Evolutionary conservation across 257 asterid genomes (phyloP).

Genomic region (Dorcoceras hygrometricum): DNA sequence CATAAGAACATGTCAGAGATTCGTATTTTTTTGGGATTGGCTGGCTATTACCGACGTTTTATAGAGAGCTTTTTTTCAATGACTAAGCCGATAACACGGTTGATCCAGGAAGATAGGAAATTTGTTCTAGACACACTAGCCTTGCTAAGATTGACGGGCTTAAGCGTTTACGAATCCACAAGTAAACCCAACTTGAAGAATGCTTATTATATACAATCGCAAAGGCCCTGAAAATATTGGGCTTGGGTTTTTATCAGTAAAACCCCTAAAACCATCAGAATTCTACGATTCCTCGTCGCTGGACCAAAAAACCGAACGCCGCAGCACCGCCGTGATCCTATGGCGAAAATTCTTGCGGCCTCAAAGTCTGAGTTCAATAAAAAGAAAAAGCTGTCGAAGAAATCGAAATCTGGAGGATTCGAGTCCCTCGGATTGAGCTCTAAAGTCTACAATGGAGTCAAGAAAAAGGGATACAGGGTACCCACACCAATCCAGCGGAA

Average conservation of each 20-base stretch:
- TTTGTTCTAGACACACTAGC: too few species aligned
- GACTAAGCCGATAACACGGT: too few species aligned
- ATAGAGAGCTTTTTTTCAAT: too few species aligned
- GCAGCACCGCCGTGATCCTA: constrained; percentile 1
- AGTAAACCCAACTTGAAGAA: background rate
- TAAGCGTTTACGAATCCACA: too few species aligned
- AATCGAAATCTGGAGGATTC: constrained; percentile 87
- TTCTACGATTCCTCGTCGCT: background rate
- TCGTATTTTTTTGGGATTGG: too few species aligned
- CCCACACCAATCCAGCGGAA: constrained; percentile 96
- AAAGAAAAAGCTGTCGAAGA: constrained; percentile 52
- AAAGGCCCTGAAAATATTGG: background rate
- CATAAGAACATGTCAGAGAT: too few species aligned
- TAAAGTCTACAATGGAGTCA: constrained; percentile 66
- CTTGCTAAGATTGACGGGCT: background rate
- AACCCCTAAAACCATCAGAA: background rate
- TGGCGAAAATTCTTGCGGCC: constrained; percentile 45
- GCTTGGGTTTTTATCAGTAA: background rate
- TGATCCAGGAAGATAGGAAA: too few species aligned
- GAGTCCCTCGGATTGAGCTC: constrained; percentile 71
- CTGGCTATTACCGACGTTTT: too few species aligned
- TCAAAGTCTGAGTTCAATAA: constrained; percentile 57
- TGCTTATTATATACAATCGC: too few species aligned
- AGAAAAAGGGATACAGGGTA: constrained; percentile 79
- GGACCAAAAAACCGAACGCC: background rate